Evolutionary conservation across 2,329 filamentous ascomycete species (phyloP).

Genomic region (Fusarium sp.): DNA sequence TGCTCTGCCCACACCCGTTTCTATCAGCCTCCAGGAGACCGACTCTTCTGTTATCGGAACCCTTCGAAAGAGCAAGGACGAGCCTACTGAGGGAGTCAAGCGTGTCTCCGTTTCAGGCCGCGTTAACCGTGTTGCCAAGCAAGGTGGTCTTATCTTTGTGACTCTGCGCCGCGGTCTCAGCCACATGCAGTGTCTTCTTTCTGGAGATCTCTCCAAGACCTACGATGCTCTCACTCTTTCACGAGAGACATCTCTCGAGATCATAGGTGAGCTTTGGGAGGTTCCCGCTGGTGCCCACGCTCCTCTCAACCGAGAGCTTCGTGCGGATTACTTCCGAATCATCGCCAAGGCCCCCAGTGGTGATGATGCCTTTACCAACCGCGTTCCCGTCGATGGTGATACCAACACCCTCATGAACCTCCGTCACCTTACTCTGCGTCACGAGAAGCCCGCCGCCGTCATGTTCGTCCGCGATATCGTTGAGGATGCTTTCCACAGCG

Average conservation of each 20-base stretch:
- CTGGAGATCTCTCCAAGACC: constrained; percentile 85
- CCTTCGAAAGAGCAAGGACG: constrained; percentile 53
- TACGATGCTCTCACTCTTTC: constrained; percentile 90
- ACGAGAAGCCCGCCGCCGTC: constrained; percentile 84
- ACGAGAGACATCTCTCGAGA: constrained; percentile 86
- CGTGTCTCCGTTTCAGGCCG: constrained; percentile 83
- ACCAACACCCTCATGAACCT: constrained; percentile 75
- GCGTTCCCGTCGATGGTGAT: constrained; percentile 53
- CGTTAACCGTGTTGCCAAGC: constrained; percentile 83
- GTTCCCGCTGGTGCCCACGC: constrained; percentile 85
- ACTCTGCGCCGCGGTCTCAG: constrained; percentile 83
- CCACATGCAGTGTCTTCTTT: constrained; percentile 71
- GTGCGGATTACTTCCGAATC: constrained; percentile 89
- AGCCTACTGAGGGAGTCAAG: constrained; percentile 42
- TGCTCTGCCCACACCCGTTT: constrained; percentile 78
- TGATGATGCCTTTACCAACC: constrained; percentile 92
- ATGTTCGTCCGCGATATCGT: constrained; percentile 88
- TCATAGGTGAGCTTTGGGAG: constrained; percentile 85
- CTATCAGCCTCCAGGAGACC: constrained; percentile 76
- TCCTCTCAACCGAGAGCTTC: constrained; percentile 86
- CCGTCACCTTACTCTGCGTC: constrained; percentile 86
- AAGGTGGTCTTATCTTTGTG: constrained; percentile 88
- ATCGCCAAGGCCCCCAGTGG: constrained; percentile 79
- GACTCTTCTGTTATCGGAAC: constrained; percentile 49
- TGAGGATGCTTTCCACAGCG: constrained; percentile 82